Evolutionary conservation across 345 rosid species (phyloP).

Genomic region (Eucalyptus coolabah): DNA sequence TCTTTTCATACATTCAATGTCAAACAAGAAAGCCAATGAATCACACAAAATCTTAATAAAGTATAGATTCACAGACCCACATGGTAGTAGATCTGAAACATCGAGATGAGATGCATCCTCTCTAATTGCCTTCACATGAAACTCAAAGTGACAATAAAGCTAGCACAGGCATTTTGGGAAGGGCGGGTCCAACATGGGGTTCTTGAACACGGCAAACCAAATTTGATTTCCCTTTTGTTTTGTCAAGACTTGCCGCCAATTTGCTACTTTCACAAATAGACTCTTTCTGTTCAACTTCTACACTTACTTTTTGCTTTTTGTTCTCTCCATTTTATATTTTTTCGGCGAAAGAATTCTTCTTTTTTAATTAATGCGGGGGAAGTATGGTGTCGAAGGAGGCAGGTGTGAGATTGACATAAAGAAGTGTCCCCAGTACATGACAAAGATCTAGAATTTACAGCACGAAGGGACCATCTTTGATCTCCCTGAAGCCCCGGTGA

Average conservation of each 20-base stretch:
- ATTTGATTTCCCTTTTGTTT: neutral
- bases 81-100: fast-evolving
- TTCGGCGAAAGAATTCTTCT: neutral
- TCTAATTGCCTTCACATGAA: neutral
- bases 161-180: neutral
- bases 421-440: neutral
- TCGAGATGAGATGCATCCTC: neutral
- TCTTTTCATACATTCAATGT: neutral
- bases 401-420: neutral
- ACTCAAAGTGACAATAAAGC: neutral
- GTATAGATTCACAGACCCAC: neutral
- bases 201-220: neutral
- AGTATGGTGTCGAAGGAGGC: neutral
- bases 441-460: neutral
- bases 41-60: neutral
- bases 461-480: neutral
- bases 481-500: neutral
- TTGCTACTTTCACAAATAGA: neutral
- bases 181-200: neutral
- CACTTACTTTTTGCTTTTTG: neutral
- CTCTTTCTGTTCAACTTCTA: neutral
- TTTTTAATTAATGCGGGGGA: neutral
- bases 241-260: neutral
- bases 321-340: neutral
- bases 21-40: neutral